phyloP scores from a whole-genome alignment of 2,329 filamentous ascomycete genomes.

The Dothideomycetes sp. region DNA sequence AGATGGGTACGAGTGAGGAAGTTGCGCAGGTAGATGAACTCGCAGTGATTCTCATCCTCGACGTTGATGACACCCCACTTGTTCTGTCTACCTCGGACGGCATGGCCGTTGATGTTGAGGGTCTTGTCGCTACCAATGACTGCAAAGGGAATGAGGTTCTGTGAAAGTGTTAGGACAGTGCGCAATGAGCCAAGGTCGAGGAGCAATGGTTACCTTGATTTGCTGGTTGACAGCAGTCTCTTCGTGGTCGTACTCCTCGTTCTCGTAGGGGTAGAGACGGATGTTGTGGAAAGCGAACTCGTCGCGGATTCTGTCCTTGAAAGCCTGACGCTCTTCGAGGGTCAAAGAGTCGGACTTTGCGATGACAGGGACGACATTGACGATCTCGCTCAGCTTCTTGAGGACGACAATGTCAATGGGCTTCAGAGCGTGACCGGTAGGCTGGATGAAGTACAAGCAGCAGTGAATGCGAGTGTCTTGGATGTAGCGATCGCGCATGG shows the following conservation, averaged over 20 bases:
- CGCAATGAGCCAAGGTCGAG: neutral
- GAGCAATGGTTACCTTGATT: constrained; percentile 66
- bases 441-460: constrained; percentile 99
- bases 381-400: constrained; percentile 98
- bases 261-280: constrained; percentile 99
- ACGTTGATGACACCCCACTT: constrained; percentile 99
- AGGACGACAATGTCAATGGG: constrained; percentile 98
- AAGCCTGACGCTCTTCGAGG: constrained; percentile 85
- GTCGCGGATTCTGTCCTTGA: constrained; percentile 99
- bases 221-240: constrained; percentile 86
- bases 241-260: constrained; percentile 96
- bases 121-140: constrained; percentile 97
- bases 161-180: constrained; percentile 20
- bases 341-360: constrained; percentile 97
- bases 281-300: constrained; percentile 99
- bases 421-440: constrained; percentile 95
- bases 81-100: constrained; percentile 96
- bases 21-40: constrained; percentile 97
- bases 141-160: constrained; percentile 93
- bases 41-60: constrained; percentile 98
- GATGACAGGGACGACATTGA: constrained; percentile 98
- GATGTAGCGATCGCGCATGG: constrained; percentile 97
- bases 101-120: constrained; percentile 94
- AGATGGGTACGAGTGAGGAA: constrained; percentile 97
- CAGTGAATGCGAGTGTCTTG: constrained; percentile 99